Evolutionary conservation across 352 stramenopile genomes (phyloP), one percentile per base, ranked within the genome.

Genomic region (Nothophytophthora sp.): DNA sequence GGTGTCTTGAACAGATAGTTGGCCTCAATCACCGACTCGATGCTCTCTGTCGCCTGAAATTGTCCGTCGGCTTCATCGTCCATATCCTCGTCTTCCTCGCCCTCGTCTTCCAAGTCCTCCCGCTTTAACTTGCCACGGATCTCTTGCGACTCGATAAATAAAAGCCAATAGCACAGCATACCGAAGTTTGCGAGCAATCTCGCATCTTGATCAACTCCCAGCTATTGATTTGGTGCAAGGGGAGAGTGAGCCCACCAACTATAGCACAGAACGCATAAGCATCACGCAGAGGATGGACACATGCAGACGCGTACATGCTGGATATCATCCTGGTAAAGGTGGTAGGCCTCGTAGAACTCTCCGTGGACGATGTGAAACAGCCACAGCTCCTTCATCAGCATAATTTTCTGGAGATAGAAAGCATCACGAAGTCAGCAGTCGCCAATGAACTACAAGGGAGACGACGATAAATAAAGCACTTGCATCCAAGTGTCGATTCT

Each of bases 91-190:
- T 66, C 54, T 22, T 69, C 60, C 9, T 70, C 45, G 0, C 67
- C 62, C 5, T 74, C 51, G 1, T 68, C 47, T 0, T 59, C 56
- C 13, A 67, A 41, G 15, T 61, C 33, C 53, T 76, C 62, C 13
- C 55, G 60, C 37, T 62, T 63, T 2, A 87, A 73, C 34, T 69
- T 70, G 13, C 75, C 58, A 19, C 83, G 80, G 1, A 94, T 45
- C 34, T 89, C 74, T 44, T 66, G 63, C 12, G 81, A 90, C 50
- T 94, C 84, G 36, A 90, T 74, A 41, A 94, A 76, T 20, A 94
- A 60, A 24, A 94, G 63, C 84, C 84, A 94, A 44, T 92, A 94
- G 56, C 84, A 92, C 27, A 94, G 42, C 36, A 90, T 78, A 0
- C 84, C 84, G 53, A 92, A 91, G 37, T 74, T 84, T 19, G 70